Base-by-base conservation (phyloP, 345 rosid species). In the Eucalyptus sideroxylon region DNA sequence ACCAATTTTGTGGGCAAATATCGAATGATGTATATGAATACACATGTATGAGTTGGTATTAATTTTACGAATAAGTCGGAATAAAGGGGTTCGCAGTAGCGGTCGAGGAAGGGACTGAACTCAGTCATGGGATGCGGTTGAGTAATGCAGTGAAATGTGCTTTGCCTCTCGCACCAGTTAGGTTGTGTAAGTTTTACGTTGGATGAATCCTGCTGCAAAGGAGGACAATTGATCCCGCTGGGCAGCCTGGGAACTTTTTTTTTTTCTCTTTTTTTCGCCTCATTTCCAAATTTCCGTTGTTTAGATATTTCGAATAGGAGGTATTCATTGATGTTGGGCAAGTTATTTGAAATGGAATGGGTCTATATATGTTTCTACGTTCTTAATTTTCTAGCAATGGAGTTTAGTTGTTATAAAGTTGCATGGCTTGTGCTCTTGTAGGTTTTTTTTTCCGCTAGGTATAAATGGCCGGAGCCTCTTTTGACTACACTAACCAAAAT, bases 191-290 rank as follows among this genome's bases (percentile, higher is more conserved):
- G 0, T 37, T 69, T 69, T n/a, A 51, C 42, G 81, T 69, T 9
- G 82, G 44, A 72, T 6, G 45, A 19, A 72, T 8, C 82, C 26
- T 72, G 45, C 26, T 34, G 82, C 45, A 37, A 37, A 19, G 26
- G 27, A 34, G 8, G 45, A 72, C 45, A 34, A 37, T 17, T 37
- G 45, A 72, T 37, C 26, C 44, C 2, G 44, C 26, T 17, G 42
- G 0, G 81, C 44, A 34, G 13, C 81, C 1, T 34, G 24, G 42
- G 37, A 69, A 67, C 23, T 11, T 60, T 27, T 12, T 60, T 60
- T 3, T 6, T 34, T 17, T 2, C 1, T 3, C 0, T 9, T 37
- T 19, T 19, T 37, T 72, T 21, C 26, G 2, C 45, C 83, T 11
- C 83, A 37, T 72, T 72, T 72, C 27, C 26, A 34, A 34, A 19